Base-by-base conservation (phyloP, 2,329 filamentous ascomycete species). In the Diaporthe sp. region DNA sequence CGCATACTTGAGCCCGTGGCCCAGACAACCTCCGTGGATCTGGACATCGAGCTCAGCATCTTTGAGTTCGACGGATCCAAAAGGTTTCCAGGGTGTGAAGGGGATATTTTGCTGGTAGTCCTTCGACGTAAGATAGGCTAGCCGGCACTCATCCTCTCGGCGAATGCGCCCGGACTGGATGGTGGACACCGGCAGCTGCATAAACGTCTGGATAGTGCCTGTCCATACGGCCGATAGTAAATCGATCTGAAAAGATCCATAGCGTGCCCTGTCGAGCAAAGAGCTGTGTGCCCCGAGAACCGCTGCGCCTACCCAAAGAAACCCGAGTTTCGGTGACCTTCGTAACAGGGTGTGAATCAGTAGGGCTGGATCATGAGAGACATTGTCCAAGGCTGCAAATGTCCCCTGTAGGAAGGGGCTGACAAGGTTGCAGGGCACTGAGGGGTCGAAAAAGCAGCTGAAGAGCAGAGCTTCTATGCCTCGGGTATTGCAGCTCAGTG, bases 61-160 rank as follows among this genome's bases (percentile, higher is more conserved):
- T 65, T 65, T 46, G 8, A 49, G 17, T 2, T 31, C 42, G 12
- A 49, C 28, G 2, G 42, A 6, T 4, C 39, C 61, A 49, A 65
- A 49, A 6, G 61, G 42, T 15, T 34, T 65, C 61, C 42, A 65
- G 42, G 61, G 61, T 1, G 4, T 13, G 25, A 49, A n/a, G 1
- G 61, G 61, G 1, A 65, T 46, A 3, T 49, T 46, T 13, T 46
- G 61, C 61, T 65, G 61, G 25, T 34, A 65, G 17, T 65, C 10
- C 28, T 65, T 65, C 17, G 61, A 65, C 13, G 25, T 10, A 4
- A 65, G 42, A 57, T 61, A 72, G 57, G 57, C 28, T 13, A 72
- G 55, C 12, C 71, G 39, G 71, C 55, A 72, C 55, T 72, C 37
- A 8, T 72, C 71, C 22, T 72, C 55, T 19, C 71, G 71, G 22